Evolutionary conservation across 495 filamentous ascomycete genomes (phyloP), one percentile per base, ranked within the genome.

Genomic region (Xylaria flabelliformis): DNA sequence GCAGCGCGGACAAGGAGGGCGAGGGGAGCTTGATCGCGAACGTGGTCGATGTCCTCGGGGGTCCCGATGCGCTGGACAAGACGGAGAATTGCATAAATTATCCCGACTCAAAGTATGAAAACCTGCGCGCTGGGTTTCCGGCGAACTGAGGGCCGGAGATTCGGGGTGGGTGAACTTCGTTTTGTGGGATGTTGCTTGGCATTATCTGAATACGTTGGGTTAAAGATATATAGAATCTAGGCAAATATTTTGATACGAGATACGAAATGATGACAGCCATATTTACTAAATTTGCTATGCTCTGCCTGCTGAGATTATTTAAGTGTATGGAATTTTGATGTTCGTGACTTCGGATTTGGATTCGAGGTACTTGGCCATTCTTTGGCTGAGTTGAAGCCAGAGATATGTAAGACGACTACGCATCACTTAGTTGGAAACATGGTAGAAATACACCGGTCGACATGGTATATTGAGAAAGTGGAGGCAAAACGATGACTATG

Each of bases 31-130:
- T 96, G 81, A 93, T 97, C 67, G 86, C 83, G 15, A 90, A 86
- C 58, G 91, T 92, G 59, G 90, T 93, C 13, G 86, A 87, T 12
- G 82, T 80, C 7, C 63, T 89, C 0, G 84, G 91, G 34, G 90
- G 89, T 6, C 79, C 77, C n/a, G 73, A 72, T 1, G 75, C 70
- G 0, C 77, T 97, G 77, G 89, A 94, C 64, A 80, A 81, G 67
- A 84, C 81, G n/a, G 73, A 83, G 36, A 97, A 97, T 80, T 91
- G 88, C 72, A 76, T 97, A 66, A 75, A 81, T 1, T 96, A 91
- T 79, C 93, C 93, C 24, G 83, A 89, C 66, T 92, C 88, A 65
- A 93, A 92, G 84, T 97, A 94, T 77, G 92, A 94, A 69, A 97
- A 97, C 77, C 74, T 97, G 74, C 85, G 85, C 75, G 84, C 85